Conservation (phyloP, 305 asterid species). For the Fraxinus greggii region DNA sequence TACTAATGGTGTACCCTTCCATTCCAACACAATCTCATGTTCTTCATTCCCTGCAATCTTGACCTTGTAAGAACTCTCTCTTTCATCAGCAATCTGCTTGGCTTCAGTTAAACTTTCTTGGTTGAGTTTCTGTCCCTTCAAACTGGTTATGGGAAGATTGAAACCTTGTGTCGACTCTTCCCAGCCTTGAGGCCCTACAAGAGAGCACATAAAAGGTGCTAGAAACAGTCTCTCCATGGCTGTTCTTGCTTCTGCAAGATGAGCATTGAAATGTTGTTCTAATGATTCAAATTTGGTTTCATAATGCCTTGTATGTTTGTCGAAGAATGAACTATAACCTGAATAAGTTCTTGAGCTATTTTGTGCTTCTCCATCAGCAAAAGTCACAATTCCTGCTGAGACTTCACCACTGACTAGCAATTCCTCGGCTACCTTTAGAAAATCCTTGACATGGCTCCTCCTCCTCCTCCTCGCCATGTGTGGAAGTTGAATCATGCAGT, state of each 20-base stretch:
- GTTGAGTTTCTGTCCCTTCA: constrained; percentile 44
- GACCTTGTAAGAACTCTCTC: constrained; percentile 40
- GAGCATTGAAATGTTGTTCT: constrained; percentile 54
- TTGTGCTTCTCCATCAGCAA: constrained; percentile 66
- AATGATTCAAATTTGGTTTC: constrained; percentile 57
- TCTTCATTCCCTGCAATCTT: constrained; percentile 31
- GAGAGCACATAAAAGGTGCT: constrained; percentile 52
- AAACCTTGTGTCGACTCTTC: constrained; percentile 28
- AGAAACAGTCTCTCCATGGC: constrained; percentile 65
- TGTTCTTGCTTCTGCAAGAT: constrained; percentile 66
- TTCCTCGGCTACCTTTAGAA: constrained; percentile 46
- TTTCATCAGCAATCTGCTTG: constrained; percentile 48
- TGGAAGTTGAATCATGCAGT: constrained; percentile 68
- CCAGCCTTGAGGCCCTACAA: constrained; percentile 55
- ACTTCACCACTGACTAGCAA: constrained; percentile 19
- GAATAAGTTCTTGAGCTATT: constrained; percentile 21
- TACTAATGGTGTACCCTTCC: constrained; percentile 59
- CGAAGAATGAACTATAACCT: constrained; percentile 43
- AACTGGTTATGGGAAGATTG: not conserved
- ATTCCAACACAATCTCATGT: constrained; percentile 56
- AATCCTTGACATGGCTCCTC: constrained; percentile 36
- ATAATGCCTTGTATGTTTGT: constrained; percentile 41
- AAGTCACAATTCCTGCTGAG: constrained; percentile 44
- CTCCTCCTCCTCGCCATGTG: constrained; percentile 59
- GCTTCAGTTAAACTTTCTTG: constrained; percentile 58